phyloP scores from a whole-genome alignment of 495 filamentous ascomycete species.

The Podospora sp. region DNA sequence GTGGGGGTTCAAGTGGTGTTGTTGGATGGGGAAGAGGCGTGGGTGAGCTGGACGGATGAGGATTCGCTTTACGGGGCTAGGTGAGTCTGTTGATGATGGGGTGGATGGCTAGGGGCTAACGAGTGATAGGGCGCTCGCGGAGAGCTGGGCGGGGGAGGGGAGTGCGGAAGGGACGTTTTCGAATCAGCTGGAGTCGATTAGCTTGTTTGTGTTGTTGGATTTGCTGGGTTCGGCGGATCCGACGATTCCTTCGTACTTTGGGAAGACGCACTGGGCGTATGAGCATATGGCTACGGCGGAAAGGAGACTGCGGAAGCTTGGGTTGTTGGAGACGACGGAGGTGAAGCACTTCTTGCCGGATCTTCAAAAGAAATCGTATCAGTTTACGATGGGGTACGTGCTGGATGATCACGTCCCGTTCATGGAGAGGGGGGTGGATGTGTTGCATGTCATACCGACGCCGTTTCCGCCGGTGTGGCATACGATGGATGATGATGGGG shows the following conservation, averaged over 20 bases:
- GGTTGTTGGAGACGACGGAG: slow-evolving; percentile 42
- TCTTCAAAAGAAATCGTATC: slow-evolving; percentile 51
- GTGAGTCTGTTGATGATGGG: slow-evolving; percentile 36
- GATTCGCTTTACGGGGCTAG: slow-evolving; percentile 90
- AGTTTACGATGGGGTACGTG: slow-evolving; percentile 55
- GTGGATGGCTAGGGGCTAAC: background rate
- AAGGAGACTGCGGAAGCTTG: slow-evolving; percentile 61
- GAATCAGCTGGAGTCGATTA: slow-evolving; percentile 74
- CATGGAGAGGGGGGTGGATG: slow-evolving; percentile 76
- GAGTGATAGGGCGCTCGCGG: slow-evolving; percentile 31
- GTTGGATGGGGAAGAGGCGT: slow-evolving; percentile 94
- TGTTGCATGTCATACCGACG: slow-evolving; percentile 83
- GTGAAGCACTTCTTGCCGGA: slow-evolving; percentile 51
- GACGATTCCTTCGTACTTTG: slow-evolving; percentile 76
- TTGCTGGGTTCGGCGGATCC: slow-evolving; percentile 76
- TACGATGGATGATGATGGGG: slow-evolving; percentile 76
- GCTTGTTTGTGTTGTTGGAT: slow-evolving; percentile 90
- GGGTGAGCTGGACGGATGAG: slow-evolving; percentile 69
- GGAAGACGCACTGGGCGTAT: slow-evolving; percentile 93
- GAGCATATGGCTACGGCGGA: slow-evolving; percentile 68
- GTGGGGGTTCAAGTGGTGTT: slow-evolving; percentile 88
- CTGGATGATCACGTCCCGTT: slow-evolving; percentile 93
- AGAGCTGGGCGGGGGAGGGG: slow-evolving; percentile 28
- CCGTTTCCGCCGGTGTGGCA: slow-evolving; percentile 91
- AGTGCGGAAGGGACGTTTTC: slow-evolving; percentile 37